Evolutionary conservation across 306 rosid genomes (phyloP), one percentile per base, ranked within the genome.

Genomic region (Cucumis cinereus): DNA sequence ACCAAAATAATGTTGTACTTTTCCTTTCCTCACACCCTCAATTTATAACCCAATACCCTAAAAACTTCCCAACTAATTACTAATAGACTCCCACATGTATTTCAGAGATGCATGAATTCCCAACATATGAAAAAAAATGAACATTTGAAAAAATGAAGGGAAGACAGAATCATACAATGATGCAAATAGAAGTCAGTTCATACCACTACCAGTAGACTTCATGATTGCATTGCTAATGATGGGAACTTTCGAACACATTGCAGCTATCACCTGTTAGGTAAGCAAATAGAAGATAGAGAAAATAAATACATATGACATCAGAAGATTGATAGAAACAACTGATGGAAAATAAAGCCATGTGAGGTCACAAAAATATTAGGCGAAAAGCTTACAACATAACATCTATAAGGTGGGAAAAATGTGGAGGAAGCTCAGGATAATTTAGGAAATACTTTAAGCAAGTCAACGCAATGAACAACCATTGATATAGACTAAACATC

Each of bases 161-260:
- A 26, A 59, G 28, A 41, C 50, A 19, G 8, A 52, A 26, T 8
- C 76, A 81, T 45, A 64, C 49, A 59, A 28, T 36, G n/a, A 10
- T 49, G 76, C 14, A 56, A 50, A 62, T 60, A 71, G 30, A 35
- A 36, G 47, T 68, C 28, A 81, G 75, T 36, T 74, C 92, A 59
- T 88, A 91, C 99, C 91, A 76, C 90, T 84, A 77, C 87, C 90
- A 62, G 99, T 90, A 64, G 93, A 91, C 79, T 90, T 90, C 93
- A 88, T 81, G 67, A 94, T 94, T 79, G 99, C 99, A 77, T 77
- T 83, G 88, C 99, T 88, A 70, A 94, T 90, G 59, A 84, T 86
- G 57, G 99, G 99, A 10, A 94, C 96, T 90, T 94, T 94, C 22
- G 99, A 94, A 84, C 95, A 90, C 99, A 94, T 94, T 73, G 97